These are phyloP conservation scores for Pythium oligandrum DNA, from an alignment of 352 stramenopile genomes.

Conservation along the genomic window DNA sequence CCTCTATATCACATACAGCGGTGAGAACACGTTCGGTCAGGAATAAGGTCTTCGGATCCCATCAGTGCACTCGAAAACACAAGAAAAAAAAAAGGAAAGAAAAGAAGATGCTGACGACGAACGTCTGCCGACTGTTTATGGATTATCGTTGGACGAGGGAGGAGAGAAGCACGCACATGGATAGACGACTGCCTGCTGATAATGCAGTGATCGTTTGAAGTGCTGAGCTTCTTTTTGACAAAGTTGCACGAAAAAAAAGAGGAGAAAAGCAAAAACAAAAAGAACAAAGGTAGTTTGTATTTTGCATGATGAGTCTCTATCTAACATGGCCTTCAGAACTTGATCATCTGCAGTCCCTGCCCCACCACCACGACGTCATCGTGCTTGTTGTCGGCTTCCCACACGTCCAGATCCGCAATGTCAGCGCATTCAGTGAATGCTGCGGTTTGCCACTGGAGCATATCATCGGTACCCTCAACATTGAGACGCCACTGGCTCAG, in stretches of 20 bases:
- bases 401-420: slow-evolving; percentile 61
- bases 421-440: slow-evolving; percentile 79
- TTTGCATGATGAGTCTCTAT: too few relatives aligned
- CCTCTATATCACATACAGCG: slow-evolving; percentile 99
- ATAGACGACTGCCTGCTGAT: not conserved
- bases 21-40: slow-evolving; percentile 98
- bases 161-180: slow-evolving; percentile 3
- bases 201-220: too few relatives aligned
- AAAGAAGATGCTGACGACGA: too few relatives aligned
- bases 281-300: not conserved
- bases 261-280: slow-evolving; percentile 1
- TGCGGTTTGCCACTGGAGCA: slow-evolving; percentile 48
- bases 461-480: not conserved
- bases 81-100: too few relatives aligned
- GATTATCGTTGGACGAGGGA: slow-evolving; percentile 5
- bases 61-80: too few relatives aligned
- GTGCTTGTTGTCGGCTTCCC: slow-evolving; percentile 1
- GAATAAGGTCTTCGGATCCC: slow-evolving; percentile 17
- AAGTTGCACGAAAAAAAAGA: not conserved
- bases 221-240: not conserved
- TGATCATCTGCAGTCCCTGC: slow-evolving; percentile 68
- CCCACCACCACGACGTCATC: slow-evolving; percentile 59
- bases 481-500: slow-evolving; percentile 62
- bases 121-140: slow-evolving; percentile 17
- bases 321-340: slow-evolving; percentile 19